A percentile compares a stretch with the other conserved stretches of the same genome.
Conservation (phyloP, 768 basidiomycete species). For the Xanthoconium stramineum region DNA sequence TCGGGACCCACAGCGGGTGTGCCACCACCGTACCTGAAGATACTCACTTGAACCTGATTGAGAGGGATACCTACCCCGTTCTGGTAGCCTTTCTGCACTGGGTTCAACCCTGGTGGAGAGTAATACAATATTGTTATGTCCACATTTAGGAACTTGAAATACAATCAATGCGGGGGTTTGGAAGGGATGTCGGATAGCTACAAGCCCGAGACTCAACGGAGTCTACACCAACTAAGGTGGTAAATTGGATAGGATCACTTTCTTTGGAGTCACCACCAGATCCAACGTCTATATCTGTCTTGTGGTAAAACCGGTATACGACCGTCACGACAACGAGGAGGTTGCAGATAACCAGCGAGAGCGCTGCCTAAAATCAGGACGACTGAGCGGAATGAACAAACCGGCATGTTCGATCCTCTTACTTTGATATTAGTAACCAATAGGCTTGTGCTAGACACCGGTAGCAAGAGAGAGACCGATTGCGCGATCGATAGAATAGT, state of each 20-base stretch:
- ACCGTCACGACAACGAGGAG: constrained; percentile 20
- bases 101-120: not conserved
- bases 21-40: too few relatives aligned
- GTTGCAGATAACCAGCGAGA: constrained; percentile 20
- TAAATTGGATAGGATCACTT: not conserved
- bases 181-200: not conserved
- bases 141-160: not conserved
- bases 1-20: too few relatives aligned
- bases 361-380: constrained; percentile 10
- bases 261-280: not conserved
- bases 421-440: constrained; percentile 22
- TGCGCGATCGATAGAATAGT: constrained; percentile 17
- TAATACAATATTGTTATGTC: not conserved
- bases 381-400: not conserved
- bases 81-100: too few relatives aligned
- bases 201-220: not conserved
- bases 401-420: not conserved
- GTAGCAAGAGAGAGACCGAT: constrained; percentile 4
- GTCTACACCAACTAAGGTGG: not conserved
- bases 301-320: constrained; percentile 11
- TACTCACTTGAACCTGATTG: too few relatives aligned
- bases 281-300: not conserved
- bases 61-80: too few relatives aligned
- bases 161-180: not conserved
- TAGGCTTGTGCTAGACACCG: not conserved